Percentiles rank a stretch among this genome's conserved stretches.
phyloP scores from a whole-genome alignment of 371 early-diverging fungal genomes.

The Syncephalastrum contaminatum region DNA sequence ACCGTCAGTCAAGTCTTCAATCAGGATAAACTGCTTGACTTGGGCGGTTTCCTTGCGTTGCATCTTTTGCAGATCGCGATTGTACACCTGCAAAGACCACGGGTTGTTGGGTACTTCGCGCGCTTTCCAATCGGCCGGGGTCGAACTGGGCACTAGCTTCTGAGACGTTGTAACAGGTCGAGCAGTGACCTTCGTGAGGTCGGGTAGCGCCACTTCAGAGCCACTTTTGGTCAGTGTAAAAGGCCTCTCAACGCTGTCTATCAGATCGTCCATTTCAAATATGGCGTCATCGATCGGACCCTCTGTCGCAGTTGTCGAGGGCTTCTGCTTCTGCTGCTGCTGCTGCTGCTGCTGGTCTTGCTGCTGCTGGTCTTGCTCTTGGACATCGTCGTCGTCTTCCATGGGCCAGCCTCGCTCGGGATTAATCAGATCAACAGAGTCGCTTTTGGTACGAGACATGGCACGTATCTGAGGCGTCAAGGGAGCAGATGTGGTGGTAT shows the following conservation, averaged over 20 bases:
- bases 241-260: conserved; percentile 20
- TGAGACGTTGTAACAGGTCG: conserved; percentile 18
- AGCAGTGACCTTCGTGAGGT: conserved; percentile 4
- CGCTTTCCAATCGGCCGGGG: conserved; percentile 9
- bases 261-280: conserved; percentile 15
- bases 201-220: too few relatives aligned
- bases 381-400: conserved; percentile 4
- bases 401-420: conserved; percentile 7
- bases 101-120: conserved; percentile 16
- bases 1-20: conserved; percentile 85
- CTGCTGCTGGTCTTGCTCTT: conserved; percentile 1
- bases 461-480: conserved; percentile 9
- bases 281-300: conserved; percentile 5
- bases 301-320: neutral
- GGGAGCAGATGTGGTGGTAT: conserved; percentile 17
- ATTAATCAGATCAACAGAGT: neutral
- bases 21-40: conserved; percentile 60
- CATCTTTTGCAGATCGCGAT: conserved; percentile 36
- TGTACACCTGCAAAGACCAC: conserved; percentile 42
- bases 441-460: neutral
- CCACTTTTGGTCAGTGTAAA: too few relatives aligned
- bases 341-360: too few relatives aligned
- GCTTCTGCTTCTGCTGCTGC: neutral
- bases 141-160: neutral
- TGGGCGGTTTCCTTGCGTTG: conserved; percentile 59